Base-by-base conservation (phyloP, 2,329 filamentous ascomycete genomes). In the Ceratocystis cacaofunesta region DNA sequence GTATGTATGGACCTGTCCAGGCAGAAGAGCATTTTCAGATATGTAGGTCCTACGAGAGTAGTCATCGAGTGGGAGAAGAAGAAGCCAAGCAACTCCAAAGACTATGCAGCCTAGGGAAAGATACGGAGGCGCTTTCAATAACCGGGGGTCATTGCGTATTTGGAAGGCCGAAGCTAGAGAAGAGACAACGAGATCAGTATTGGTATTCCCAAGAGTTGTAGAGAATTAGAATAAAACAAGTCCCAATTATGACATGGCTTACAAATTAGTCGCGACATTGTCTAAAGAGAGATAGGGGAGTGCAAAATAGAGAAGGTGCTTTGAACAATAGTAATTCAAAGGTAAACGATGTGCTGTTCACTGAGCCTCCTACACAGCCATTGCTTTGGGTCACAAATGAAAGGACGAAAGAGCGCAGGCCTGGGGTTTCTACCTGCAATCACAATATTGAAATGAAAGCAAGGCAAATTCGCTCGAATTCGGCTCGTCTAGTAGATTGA, bases 1-100 rank as follows among this genome's bases (percentile, higher is more conserved):
- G 76, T 99, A 99, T 1, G 94, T 96, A 76, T 97, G 92, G 7
- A 97, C 94, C 75, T 99, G 94, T 1, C 92, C 94, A 0, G 94
- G 94, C 15, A 99, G 79, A 43, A 99, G 84, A 10, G 94, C 94
- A 74, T 99, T 99, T 75, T 99, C 94, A 55, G 92, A 97, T 66
- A 99, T 94, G 75, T 99, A 99, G 0, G 92, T 99, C 68, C 84
- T 82, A 69, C 94, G 85, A 62, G 91, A 96, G 78, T 97, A 96
- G 70, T 92, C 84, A 75, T 97, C 83, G 64, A 97, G 81, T 2
- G 94, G 94, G 1, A 99, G 83, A 41, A 97, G 80, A 25, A 96
- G 83, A 15, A 99, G 85, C 90, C 92, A 99, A 70, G 85, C 83
- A 65, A 96, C 83, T 64, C 94, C 94, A 71, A 96, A 82, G 61